Evolutionary conservation across 192 early-diverging fungal genomes (phyloP).

Genomic region (Chytriomyces hyalinus): DNA sequence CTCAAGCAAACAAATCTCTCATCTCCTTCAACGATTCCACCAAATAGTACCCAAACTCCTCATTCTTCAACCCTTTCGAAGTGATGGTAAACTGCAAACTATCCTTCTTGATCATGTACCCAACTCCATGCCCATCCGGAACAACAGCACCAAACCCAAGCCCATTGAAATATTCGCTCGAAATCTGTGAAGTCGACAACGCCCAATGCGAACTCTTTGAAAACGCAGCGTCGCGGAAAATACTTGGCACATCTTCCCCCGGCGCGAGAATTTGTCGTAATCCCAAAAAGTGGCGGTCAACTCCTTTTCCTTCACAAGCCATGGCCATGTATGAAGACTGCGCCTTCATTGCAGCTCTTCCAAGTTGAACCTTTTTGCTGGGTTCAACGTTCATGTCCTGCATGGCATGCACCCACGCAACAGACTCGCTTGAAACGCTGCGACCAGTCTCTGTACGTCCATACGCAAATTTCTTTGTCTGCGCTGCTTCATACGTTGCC

Average conservation of each 20-base stretch:
- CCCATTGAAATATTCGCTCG: slow-evolving; percentile 89
- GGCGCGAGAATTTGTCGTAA: slow-evolving; percentile 75
- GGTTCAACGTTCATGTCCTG: slow-evolving; percentile 55
- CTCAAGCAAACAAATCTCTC: slow-evolving; percentile 65
- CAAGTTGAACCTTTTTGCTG: slow-evolving; percentile 66
- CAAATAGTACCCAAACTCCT: slow-evolving; percentile 76
- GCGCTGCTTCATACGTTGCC: slow-evolving; percentile 93
- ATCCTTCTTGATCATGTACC: slow-evolving; percentile 89
- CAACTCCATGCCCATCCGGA: slow-evolving; percentile 87
- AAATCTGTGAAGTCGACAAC: slow-evolving; percentile 89
- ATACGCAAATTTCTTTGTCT: slow-evolving; percentile 85
- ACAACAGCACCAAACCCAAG: slow-evolving; percentile 81
- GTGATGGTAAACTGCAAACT: slow-evolving; percentile 83
- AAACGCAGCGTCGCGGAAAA: slow-evolving; percentile 88
- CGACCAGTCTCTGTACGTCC: slow-evolving; percentile 95
- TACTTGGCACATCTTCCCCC: slow-evolving; percentile 74
- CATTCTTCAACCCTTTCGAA: slow-evolving; percentile 62
- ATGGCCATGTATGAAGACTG: slow-evolving; percentile 83
- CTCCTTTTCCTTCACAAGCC: slow-evolving; percentile 79
- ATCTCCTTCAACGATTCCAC: slow-evolving; percentile 87
- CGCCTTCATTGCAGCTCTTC: slow-evolving; percentile 72
- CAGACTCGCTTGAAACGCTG: slow-evolving; percentile 72
- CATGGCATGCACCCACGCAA: slow-evolving; percentile 85
- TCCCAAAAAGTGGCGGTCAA: slow-evolving; percentile 90
- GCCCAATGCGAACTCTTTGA: slow-evolving; percentile 81